Evolutionary conservation across 108 stramenopile genomes (phyloP), one percentile per base, ranked within the genome.

Genomic region (Parmales sp.): DNA sequence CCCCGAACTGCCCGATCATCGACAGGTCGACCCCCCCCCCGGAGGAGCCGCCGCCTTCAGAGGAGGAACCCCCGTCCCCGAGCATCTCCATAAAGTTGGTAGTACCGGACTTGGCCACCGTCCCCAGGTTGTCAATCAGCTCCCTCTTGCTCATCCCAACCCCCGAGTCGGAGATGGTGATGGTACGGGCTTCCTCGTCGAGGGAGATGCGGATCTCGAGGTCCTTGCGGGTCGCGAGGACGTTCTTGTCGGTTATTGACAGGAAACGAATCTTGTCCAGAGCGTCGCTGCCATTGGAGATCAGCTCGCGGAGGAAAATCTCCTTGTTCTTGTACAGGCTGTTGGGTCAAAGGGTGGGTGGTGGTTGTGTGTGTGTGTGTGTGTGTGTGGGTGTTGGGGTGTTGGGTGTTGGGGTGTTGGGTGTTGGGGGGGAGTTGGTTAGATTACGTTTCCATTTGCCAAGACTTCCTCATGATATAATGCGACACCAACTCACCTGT

Each of bases 321-420:
- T 98, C 97, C 74, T 94, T 97, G 88, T 95, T 99, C 75, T 95
- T 94, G 88, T 99, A 99, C 39, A 99, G 89, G 19, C 93, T 95
- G 80, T n/a, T n/a, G n/a, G n/a, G n/a, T n/a, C n/a, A n/a, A n/a
- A n/a, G n/a, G n/a, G n/a, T n/a, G n/a, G n/a, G n/a, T n/a, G n/a
- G n/a, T n/a, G n/a, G n/a, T n/a, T n/a, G n/a, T n/a, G n/a, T n/a
- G n/a, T n/a, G n/a, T n/a, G n/a, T n/a, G n/a, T n/a, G n/a, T n/a
- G n/a, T n/a, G n/a, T n/a, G n/a, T n/a, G n/a, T n/a, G n/a, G n/a
- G n/a, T n/a, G n/a, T n/a, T n/a, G n/a, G n/a, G n/a, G n/a, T n/a
- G n/a, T n/a, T n/a, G n/a, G n/a, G n/a, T n/a, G n/a, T n/a, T n/a
- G n/a, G n/a, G n/a, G n/a, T n/a, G n/a, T n/a, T n/a, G n/a, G n/a